Evolutionary conservation across 148 eudicot genomes (phyloP), one percentile per base, ranked within the genome.

Genomic region (Silene conica): DNA sequence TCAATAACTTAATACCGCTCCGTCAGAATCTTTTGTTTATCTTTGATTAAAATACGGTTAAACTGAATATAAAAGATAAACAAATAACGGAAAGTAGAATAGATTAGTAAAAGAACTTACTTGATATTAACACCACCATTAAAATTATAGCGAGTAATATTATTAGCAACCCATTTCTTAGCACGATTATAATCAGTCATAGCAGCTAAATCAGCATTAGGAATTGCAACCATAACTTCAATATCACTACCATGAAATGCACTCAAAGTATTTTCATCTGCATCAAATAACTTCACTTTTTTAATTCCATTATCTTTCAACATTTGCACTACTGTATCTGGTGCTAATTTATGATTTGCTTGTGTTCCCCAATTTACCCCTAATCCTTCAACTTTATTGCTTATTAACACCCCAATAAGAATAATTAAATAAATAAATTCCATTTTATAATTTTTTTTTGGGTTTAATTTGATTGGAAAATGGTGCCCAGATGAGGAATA

Each of bases 291-390:
- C 80, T 93, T 93, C 85, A 90, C 98, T 45, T 88, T 88, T 63
- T 76, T 75, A 38, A 92, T 86, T 41, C 91, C 96, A 80, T 92
- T 92, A 72, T 87, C 95, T 46, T 84, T 81, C 80, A 90, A 63
- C 86, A 92, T 70, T 76, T 90, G 84, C 19, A 92, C 97, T 31
- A 92, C 97, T 5, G 67, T 76, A 55, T 76, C 72, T 0, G 90
- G 86, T 3, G 96, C 85, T 75, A 92, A 75, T 60, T 79, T 76
- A 84, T 92, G 96, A 58, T 73, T 79, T 21, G 97, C 91, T 84
- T 86, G 86, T 0, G 96, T 83, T 19, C 97, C 96, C 97, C 97
- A 92, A 74, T 92, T 92, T 59, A 92, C 87, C 14, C 96, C 97
- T 9, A 90, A 82, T 50, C 91, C 84, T 76, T 13, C 9, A 1